Conservation (phyloP, 768 basidiomycete species). For the Sarcodon sp. region DNA sequence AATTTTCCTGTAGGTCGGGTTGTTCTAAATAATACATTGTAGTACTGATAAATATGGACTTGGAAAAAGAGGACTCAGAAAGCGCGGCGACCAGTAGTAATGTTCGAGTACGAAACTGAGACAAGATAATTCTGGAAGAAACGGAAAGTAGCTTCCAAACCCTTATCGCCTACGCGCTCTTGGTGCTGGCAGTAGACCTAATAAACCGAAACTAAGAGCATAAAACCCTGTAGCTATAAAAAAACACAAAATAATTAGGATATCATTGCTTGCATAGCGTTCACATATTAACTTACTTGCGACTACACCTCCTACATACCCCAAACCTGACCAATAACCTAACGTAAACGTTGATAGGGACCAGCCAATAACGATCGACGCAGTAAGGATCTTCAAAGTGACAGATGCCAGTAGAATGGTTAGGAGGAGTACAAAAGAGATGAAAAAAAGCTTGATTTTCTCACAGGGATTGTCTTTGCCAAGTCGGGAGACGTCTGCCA, state of each 20-base stretch:
- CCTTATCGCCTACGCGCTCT: slow-evolving; percentile 18
- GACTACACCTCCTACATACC: slow-evolving; percentile 48
- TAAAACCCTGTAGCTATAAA: slow-evolving; percentile 54
- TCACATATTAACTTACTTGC: slow-evolving; percentile 33
- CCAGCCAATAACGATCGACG: slow-evolving; percentile 62
- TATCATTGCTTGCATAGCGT: not conserved
- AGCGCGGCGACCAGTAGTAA: not conserved
- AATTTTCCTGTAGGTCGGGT: not conserved
- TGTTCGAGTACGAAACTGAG: not conserved
- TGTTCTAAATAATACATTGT: not conserved
- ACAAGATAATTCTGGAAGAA: not conserved
- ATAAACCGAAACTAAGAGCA: slow-evolving; percentile 56
- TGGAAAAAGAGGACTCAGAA: not conserved
- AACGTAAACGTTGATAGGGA: slow-evolving; percentile 45
- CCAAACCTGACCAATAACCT: slow-evolving; percentile 54
- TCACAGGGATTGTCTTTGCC: slow-evolving; percentile 52
- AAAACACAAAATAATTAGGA: not conserved
- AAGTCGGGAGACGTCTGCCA: slow-evolving; percentile 65
- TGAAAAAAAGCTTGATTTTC: slow-evolving; percentile 1
- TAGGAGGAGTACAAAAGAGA: not conserved
- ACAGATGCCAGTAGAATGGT: not conserved
- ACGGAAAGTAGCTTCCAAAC: no score
- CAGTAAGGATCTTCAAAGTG: slow-evolving; percentile 32
- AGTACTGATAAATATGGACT: not conserved
- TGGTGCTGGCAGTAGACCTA: slow-evolving; percentile 61